Evolutionary conservation across 345 rosid species (phyloP).

Genomic region (Kandelia obovata): DNA sequence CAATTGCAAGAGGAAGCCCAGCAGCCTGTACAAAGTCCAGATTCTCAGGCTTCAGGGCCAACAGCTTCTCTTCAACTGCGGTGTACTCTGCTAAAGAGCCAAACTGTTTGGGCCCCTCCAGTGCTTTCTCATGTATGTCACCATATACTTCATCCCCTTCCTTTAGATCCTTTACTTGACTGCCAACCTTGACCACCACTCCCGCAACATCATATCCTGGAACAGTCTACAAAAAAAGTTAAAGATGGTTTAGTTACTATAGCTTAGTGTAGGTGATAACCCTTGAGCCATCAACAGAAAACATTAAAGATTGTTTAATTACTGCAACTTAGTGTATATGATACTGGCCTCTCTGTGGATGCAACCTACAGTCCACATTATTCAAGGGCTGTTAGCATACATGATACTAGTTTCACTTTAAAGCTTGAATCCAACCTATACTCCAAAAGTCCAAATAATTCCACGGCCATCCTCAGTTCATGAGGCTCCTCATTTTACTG

Average conservation of each 20-base stretch:
- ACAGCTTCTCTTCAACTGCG: conserved; percentile 78
- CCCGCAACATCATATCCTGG: conserved; percentile 97
- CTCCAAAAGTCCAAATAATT: too few relatives aligned
- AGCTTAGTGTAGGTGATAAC: background rate
- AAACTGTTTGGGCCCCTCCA: conserved; percentile 84
- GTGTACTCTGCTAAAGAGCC: conserved; percentile 91
- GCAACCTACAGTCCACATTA: too few relatives aligned
- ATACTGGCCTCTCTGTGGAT: too few relatives aligned
- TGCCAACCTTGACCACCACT: conserved; percentile 74
- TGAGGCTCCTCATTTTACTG: too few relatives aligned
- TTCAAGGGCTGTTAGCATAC: too few relatives aligned
- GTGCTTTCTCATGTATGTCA: conserved; percentile 83
- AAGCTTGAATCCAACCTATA: too few relatives aligned
- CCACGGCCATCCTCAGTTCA: too few relatives aligned
- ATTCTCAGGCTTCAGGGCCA: conserved; percentile 75
- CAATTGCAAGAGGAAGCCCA: conserved; percentile 85
- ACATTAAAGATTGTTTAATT: too few relatives aligned
- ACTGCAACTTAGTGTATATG: too few relatives aligned
- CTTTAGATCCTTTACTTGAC: conserved; percentile 66
- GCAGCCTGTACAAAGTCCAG: conserved; percentile 79
- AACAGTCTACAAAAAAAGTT: conserved; percentile 56
- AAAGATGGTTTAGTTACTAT: background rate
- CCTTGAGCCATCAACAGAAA: too few relatives aligned
- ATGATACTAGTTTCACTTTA: too few relatives aligned
- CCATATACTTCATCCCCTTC: conserved; percentile 90